A percentile compares a stretch with the other conserved stretches of the same genome.
phyloP scores from a whole-genome alignment of 1,284 basidiomycete species.

The Cutaneotrichosporon daszewskae region DNA sequence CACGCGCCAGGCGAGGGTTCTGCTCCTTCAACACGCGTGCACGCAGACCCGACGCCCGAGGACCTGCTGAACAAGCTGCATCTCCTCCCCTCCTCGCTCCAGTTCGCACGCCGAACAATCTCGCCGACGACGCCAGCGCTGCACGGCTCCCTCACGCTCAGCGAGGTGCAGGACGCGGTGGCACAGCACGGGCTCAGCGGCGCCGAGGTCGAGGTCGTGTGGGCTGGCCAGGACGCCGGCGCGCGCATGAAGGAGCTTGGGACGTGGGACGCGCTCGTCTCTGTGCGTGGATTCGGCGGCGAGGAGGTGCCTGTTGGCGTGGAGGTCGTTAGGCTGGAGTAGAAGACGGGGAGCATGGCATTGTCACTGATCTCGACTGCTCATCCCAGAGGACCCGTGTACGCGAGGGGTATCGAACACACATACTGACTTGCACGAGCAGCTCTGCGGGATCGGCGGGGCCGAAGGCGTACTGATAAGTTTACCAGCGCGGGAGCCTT shows the following conservation, averaged over 20 bases:
- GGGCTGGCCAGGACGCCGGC: slow-evolving; percentile 22
- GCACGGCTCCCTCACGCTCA: slow-evolving; percentile 36
- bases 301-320: slow-evolving; percentile 27
- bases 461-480: no score
- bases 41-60: slow-evolving; percentile 13
- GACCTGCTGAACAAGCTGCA: slow-evolving; percentile 22
- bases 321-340: slow-evolving; percentile 11
- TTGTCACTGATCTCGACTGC: no score
- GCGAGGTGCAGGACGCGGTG: slow-evolving; percentile 27
- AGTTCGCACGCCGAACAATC: slow-evolving; percentile 30
- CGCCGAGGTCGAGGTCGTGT: slow-evolving; percentile 23
- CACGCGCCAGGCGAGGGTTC: slow-evolving; percentile 4
- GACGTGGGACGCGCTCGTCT: slow-evolving; percentile 19
- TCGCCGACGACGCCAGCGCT: slow-evolving; percentile 24
- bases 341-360: no score
- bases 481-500: no score
- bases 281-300: slow-evolving; percentile 21
- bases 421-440: no score
- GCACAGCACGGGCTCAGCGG: slow-evolving; percentile 17
- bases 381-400: no score
- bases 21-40: not conserved
- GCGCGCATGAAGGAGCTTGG: slow-evolving; percentile 37
- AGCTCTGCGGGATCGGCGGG: no score
- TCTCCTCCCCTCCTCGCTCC: slow-evolving; percentile 21
- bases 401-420: no score